Conservation (phyloP, 352 stramenopile genomes). For the Blastocystis sp. region DNA sequence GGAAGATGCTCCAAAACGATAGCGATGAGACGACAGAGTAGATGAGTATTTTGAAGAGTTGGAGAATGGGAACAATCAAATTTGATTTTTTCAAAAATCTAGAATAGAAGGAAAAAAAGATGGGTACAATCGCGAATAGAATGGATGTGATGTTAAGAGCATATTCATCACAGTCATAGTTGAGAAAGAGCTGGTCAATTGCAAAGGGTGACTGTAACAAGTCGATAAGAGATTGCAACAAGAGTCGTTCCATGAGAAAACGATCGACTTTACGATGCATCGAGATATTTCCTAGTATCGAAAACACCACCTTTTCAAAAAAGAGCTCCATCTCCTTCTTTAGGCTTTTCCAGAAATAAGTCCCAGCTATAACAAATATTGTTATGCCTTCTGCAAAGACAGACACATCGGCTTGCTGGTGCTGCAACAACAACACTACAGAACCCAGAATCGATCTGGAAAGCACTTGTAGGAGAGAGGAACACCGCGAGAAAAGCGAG, state of each 20-base stretch:
- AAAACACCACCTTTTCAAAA: constrained; percentile 54
- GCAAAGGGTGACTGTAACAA: neutral
- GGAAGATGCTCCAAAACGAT: neutral
- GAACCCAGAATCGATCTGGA: neutral
- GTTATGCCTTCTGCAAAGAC: constrained; percentile 24
- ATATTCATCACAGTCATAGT: constrained; percentile 36
- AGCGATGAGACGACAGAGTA: neutral
- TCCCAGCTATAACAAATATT: neutral
- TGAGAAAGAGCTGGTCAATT: neutral
- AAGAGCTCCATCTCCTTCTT: constrained; percentile 59
- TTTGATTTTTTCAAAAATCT: constrained; percentile 31
- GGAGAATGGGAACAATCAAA: neutral
- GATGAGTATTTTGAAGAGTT: neutral
- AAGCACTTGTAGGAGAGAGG: neutral
- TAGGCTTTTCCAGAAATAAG: neutral
- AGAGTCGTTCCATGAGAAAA: neutral
- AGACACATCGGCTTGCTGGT: neutral
- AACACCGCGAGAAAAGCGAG: neutral
- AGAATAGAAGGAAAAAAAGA: neutral
- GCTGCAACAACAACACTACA: neutral
- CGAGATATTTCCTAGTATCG: constrained; percentile 20
- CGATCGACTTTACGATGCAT: neutral
- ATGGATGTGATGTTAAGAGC: constrained; percentile 28
- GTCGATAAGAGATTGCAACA: neutral
- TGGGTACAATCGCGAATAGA: constrained; percentile 7